Evolutionary conservation across 768 basidiomycete species (phyloP).

Genomic region (Lactifluus pinguis): DNA sequence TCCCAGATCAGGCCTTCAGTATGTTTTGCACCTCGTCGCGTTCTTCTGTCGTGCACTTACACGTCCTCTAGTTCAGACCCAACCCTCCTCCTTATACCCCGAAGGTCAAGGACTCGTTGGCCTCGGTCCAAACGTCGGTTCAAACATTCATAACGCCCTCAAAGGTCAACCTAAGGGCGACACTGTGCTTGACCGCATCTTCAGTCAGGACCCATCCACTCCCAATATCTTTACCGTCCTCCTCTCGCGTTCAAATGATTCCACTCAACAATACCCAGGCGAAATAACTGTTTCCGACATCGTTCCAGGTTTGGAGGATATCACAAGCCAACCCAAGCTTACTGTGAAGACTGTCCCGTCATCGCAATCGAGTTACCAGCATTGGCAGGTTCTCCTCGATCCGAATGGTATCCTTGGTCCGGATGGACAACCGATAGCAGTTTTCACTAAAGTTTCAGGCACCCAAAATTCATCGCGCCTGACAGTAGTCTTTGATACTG

Average conservation of each 20-base stretch:
- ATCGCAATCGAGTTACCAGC: slow-evolving; percentile 36
- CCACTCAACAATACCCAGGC: slow-evolving; percentile 43
- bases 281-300: slow-evolving; percentile 56
- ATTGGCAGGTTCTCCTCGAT: slow-evolving; percentile 60
- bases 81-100: slow-evolving; percentile 25
- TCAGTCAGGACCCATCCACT: slow-evolving; percentile 45
- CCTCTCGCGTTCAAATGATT: slow-evolving; percentile 51
- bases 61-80: slow-evolving; percentile 33
- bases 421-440: slow-evolving; percentile 40
- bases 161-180: slow-evolving; percentile 34
- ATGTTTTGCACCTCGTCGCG: slow-evolving; percentile 20
- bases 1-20: slow-evolving; percentile 41
- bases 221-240: slow-evolving; percentile 57
- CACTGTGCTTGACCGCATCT: slow-evolving; percentile 55
- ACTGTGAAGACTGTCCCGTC: slow-evolving; percentile 35
- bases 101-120: slow-evolving; percentile 39
- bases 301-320: slow-evolving; percentile 37
- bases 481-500: slow-evolving; percentile 60
- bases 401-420: slow-evolving; percentile 53
- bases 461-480: slow-evolving; percentile 37
- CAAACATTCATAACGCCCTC: slow-evolving; percentile 33
- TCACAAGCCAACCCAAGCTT: slow-evolving; percentile 44
- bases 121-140: slow-evolving; percentile 55
- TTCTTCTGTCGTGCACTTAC: not conserved
- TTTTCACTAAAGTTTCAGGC: slow-evolving; percentile 36